phyloP scores from a whole-genome alignment of 2,329 filamentous ascomycete species.

The Penicillium glabrum region DNA sequence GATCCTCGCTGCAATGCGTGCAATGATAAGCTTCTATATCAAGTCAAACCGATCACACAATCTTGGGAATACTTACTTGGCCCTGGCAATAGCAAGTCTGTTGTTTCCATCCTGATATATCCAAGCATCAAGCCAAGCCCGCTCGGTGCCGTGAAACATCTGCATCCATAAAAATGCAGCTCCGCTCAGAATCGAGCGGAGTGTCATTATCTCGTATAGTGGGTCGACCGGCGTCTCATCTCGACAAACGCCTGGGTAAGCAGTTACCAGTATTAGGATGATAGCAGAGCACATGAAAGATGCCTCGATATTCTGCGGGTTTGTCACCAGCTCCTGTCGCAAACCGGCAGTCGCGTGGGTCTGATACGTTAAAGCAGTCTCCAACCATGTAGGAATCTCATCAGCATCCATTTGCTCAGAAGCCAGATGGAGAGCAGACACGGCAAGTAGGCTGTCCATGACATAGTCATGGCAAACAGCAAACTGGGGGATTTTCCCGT shows the following conservation, averaged over 20 bases:
- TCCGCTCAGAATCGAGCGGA: slow-evolving; percentile 9
- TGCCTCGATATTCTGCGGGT: slow-evolving; percentile 9
- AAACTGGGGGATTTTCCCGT: slow-evolving; percentile 3
- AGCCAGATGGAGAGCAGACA: slow-evolving; percentile 10
- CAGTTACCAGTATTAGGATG: slow-evolving; percentile 9
- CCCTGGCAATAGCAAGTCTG: neutral
- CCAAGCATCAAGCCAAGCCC: slow-evolving; percentile 5
- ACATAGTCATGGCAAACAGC: slow-evolving; percentile 8
- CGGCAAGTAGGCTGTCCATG: slow-evolving; percentile 7
- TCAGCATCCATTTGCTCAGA: neutral
- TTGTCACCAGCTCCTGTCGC: slow-evolving; percentile 2
- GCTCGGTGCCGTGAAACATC: slow-evolving; percentile 6
- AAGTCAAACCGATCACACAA: neutral
- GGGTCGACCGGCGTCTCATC: slow-evolving; percentile 8
- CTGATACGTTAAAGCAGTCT: slow-evolving; percentile 8
- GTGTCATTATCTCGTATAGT: slow-evolving; percentile 7
- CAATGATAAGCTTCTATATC: neutral
- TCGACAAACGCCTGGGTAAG: slow-evolving; percentile 6
- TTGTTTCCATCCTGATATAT: slow-evolving; percentile 1
- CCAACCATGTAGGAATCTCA: slow-evolving; percentile 5
- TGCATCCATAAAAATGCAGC: slow-evolving; percentile 11
- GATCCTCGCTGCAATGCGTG: slow-evolving; percentile 1
- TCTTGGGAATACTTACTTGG: neutral
- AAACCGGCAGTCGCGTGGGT: slow-evolving; percentile 5
- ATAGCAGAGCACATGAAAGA: slow-evolving; percentile 9